Conservation (phyloP, 495 filamentous ascomycete genomes). For the Lepraria neglecta region DNA sequence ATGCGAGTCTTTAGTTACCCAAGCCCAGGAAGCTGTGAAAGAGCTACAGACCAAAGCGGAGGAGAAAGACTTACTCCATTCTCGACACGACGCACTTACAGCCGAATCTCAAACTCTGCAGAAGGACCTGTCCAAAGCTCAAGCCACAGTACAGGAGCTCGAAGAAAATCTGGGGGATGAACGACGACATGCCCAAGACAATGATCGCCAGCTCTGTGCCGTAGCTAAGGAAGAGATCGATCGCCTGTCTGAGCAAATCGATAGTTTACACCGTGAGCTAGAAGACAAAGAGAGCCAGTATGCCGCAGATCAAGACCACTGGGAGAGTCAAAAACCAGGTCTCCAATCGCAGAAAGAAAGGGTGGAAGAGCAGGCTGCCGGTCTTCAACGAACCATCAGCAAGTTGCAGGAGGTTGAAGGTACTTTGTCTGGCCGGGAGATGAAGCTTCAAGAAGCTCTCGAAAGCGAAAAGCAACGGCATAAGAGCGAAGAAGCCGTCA, state of each 20-base stretch:
- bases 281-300: slow-evolving; percentile 66
- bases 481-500: slow-evolving; percentile 47
- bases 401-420: slow-evolving; percentile 62
- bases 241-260: slow-evolving; percentile 58
- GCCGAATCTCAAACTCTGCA: slow-evolving; percentile 62
- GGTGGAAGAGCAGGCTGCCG: slow-evolving; percentile 60
- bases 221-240: slow-evolving; percentile 61
- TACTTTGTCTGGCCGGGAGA: slow-evolving; percentile 58
- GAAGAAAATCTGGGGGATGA: slow-evolving; percentile 53
- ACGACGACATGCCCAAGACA: slow-evolving; percentile 51
- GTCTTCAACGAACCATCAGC: slow-evolving; percentile 67
- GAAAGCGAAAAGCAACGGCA: slow-evolving; percentile 55
- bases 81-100: slow-evolving; percentile 62
- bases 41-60: slow-evolving; percentile 53
- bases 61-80: slow-evolving; percentile 65
- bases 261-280: slow-evolving; percentile 63
- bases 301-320: slow-evolving; percentile 63
- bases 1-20: slow-evolving; percentile 39
- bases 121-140: slow-evolving; percentile 52
- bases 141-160: slow-evolving; percentile 50
- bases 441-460: slow-evolving; percentile 56
- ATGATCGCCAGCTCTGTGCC: slow-evolving; percentile 48
- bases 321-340: slow-evolving; percentile 58
- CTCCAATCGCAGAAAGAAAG: slow-evolving; percentile 60
- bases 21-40: slow-evolving; percentile 47